Percentiles rank a stretch among this genome's conserved stretches.
Conservation (phyloP, 495 filamentous ascomycete species). For the Penicillium diatomitis region DNA sequence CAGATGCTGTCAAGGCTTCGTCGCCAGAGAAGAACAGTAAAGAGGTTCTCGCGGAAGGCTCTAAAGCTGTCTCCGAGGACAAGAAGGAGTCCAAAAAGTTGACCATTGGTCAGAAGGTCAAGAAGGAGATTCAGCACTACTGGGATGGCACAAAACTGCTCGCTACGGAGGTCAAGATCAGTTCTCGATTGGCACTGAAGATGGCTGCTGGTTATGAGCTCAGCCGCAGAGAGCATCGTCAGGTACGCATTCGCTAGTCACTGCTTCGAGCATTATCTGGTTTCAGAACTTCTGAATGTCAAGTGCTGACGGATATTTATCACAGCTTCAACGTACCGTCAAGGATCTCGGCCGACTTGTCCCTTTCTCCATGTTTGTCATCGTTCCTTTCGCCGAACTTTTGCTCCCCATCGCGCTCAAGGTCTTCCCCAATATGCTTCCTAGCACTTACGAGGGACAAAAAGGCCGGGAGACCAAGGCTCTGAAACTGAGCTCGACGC, state of each 20-base stretch:
- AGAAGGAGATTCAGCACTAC: constrained; percentile 86
- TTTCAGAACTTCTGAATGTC: no score
- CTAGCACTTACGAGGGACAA: constrained; percentile 93
- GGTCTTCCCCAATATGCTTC: constrained; percentile 92
- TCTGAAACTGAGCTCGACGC: constrained; percentile 67
- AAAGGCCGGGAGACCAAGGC: constrained; percentile 84
- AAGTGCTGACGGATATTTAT: constrained; percentile 7
- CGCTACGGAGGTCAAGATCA: constrained; percentile 86
- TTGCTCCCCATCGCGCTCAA: constrained; percentile 89
- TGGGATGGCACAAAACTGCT: constrained; percentile 99
- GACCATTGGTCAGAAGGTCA: constrained; percentile 84
- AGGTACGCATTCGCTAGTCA: constrained; percentile 38
- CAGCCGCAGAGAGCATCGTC: constrained; percentile 82
- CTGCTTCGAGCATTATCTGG: not conserved
- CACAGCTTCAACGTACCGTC: constrained; percentile 75
- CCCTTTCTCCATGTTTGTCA: constrained; percentile 93
- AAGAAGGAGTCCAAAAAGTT: constrained; percentile 79
- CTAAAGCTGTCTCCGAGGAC: constrained; percentile 43
- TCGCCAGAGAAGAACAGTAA: constrained; percentile 32
- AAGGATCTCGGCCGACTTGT: constrained; percentile 89
- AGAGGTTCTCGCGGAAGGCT: no score
- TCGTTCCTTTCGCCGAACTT: constrained; percentile 92
- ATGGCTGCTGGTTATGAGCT: constrained; percentile 98
- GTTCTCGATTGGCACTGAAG: constrained; percentile 79
- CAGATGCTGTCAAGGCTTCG: constrained; percentile 34